Conservation (phyloP, 768 basidiomycete genomes). For the Nidularia pulvinata region DNA sequence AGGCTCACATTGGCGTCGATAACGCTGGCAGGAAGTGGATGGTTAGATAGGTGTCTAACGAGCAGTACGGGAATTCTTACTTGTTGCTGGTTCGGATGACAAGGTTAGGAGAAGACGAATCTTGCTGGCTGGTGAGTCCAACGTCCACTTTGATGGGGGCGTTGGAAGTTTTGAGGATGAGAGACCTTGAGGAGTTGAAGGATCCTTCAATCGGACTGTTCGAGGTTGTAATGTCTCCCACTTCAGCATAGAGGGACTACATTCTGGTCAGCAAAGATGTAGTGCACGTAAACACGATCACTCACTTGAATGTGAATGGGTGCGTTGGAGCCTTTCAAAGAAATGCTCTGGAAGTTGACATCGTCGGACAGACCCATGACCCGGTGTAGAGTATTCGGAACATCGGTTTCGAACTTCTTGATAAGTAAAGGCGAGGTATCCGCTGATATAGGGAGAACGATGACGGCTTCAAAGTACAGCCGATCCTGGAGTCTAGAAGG, state of each 20-base stretch:
- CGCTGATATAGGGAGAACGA: conserved; percentile 31
- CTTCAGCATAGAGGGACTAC: conserved; percentile 26
- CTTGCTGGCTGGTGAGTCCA: conserved; percentile 27
- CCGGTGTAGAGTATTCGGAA: conserved; percentile 34
- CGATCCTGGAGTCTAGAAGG: conserved; percentile 4
- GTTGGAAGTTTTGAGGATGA: conserved; percentile 38
- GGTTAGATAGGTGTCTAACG: too few species aligned
- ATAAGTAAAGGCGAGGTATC: conserved; percentile 22
- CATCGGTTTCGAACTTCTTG: conserved; percentile 38
- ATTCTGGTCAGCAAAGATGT: conserved; percentile 1
- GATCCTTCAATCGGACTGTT: conserved; percentile 47
- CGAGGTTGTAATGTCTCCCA: conserved; percentile 25
- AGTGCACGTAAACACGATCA: not conserved
- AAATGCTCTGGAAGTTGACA: conserved; percentile 33
- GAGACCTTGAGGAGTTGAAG: conserved; percentile 31
- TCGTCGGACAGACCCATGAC: conserved; percentile 28
- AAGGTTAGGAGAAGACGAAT: conserved; percentile 15
- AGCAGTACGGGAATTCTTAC: conserved; percentile 26
- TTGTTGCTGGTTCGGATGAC: conserved; percentile 31
- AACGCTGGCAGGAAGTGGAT: conserved; percentile 10
- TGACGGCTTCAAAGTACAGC: conserved; percentile 29
- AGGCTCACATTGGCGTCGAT: not conserved
- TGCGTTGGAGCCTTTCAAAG: conserved; percentile 31
- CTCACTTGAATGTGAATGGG: conserved; percentile 29
- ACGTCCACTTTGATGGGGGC: conserved; percentile 35